Evolutionary conservation across 805 yeast species (phyloP).

Genomic region (Pichia nanzhaoensis): DNA sequence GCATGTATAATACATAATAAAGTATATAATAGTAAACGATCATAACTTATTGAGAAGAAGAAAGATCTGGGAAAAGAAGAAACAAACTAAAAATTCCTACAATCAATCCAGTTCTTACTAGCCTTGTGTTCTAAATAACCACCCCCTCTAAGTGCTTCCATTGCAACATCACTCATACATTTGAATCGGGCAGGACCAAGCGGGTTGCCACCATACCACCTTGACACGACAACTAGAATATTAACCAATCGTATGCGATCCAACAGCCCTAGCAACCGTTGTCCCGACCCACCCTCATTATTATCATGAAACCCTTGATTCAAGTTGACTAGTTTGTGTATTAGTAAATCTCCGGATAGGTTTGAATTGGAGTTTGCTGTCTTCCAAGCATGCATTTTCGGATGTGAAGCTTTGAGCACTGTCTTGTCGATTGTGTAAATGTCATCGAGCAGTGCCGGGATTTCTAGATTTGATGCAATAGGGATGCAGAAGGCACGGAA

Average conservation of each 20-base stretch:
- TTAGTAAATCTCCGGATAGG: not conserved
- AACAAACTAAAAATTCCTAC: not conserved
- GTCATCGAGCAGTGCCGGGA: conserved; percentile 36
- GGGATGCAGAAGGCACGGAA: conserved; percentile 58
- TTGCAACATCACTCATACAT: conserved; percentile 52
- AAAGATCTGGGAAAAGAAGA: too few species aligned
- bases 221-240: conserved; percentile 57
- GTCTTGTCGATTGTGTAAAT: conserved; percentile 41
- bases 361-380: conserved; percentile 34
- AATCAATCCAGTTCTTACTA: conserved; percentile 14
- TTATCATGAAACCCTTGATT: conserved; percentile 61
- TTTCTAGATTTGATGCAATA: conserved; percentile 34
- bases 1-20: conserved; percentile 9
- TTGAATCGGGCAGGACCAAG: conserved; percentile 68
- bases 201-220: conserved; percentile 82
- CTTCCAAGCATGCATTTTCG: conserved; percentile 71
- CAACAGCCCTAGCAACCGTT: conserved; percentile 46
- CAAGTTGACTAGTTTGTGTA: conserved; percentile 20
- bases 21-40: not conserved
- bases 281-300: conserved; percentile 75
- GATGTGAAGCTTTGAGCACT: conserved; percentile 58
- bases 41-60: not conserved
- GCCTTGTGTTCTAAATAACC: conserved; percentile 20
- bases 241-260: conserved; percentile 44
- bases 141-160: conserved; percentile 41